These are phyloP conservation scores for Pterulicium gracile DNA, from an alignment of 1,284 basidiomycete genomes.

Conservation along the genomic window DNA sequence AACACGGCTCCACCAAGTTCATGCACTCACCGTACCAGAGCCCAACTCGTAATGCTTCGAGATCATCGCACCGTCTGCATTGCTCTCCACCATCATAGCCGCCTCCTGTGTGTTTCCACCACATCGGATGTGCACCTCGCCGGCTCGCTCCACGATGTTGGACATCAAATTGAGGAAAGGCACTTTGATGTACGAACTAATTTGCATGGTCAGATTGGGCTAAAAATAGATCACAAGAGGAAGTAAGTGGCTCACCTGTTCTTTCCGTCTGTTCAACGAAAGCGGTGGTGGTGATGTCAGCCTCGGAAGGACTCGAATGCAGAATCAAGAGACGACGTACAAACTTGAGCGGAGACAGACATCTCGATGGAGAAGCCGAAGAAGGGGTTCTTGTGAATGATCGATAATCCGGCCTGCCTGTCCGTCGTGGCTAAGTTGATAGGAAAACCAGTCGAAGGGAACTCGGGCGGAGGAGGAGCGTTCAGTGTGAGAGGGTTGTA, in stretches of 20 bases:
- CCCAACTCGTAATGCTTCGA: constrained; percentile 20
- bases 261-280: not conserved
- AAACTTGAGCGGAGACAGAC: constrained; percentile 34
- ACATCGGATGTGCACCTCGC: constrained; percentile 36
- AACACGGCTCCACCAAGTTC: too few relatives aligned
- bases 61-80: constrained; percentile 24
- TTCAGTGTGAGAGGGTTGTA: not conserved
- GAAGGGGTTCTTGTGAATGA: constrained; percentile 34
- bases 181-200: constrained; percentile 19
- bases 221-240: too few relatives aligned
- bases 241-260: not conserved
- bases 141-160: constrained; percentile 33
- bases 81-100: constrained; percentile 27
- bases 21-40: not conserved
- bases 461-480: not conserved
- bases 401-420: constrained; percentile 18
- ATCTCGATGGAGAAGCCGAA: constrained; percentile 47
- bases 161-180: constrained; percentile 49
- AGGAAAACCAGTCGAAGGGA: not conserved
- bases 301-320: not conserved
- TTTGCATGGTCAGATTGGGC: too few relatives aligned
- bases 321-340: constrained; percentile 21
- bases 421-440: not conserved
- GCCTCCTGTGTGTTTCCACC: constrained; percentile 52
- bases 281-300: constrained; percentile 4